Conservation (phyloP, 2,329 filamentous ascomycete genomes). For the Amesomyces nigricolor region DNA sequence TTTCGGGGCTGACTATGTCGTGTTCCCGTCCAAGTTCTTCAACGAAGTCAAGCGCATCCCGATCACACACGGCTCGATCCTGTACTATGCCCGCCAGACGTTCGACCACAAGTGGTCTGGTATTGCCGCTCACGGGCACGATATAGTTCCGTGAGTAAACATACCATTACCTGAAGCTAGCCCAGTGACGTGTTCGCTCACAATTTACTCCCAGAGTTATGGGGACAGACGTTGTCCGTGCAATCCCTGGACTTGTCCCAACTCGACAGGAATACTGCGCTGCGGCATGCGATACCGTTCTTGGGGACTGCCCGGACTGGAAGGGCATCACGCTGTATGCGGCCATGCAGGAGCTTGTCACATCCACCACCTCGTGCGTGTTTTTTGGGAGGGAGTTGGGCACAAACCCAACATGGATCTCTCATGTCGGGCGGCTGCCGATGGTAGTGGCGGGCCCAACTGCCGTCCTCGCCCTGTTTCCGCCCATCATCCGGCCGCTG, state of each 20-base stretch:
- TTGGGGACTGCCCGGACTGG: constrained; percentile 1
- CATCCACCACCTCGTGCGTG: neutral
- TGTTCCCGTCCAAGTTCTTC: neutral
- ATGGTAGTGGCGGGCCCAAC: neutral
- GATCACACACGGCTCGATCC: neutral
- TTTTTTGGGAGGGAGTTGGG: neutral
- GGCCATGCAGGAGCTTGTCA: neutral
- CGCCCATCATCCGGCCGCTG: neutral
- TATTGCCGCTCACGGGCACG: neutral
- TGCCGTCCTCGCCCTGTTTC: neutral
- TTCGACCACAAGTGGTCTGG: neutral
- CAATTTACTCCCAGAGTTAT: neutral
- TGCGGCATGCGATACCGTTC: neutral
- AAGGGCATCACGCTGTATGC: neutral
- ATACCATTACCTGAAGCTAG: neutral
- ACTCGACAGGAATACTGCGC: neutral
- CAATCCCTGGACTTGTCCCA: neutral
- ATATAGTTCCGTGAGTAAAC: neutral
- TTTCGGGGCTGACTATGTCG: neutral
- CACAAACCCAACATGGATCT: neutral
- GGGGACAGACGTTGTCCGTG: neutral
- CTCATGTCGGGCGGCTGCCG: neutral
- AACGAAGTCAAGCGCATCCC: constrained; percentile 1
- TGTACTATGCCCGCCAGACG: neutral
- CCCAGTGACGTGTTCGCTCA: too few species aligned